Conservation (phyloP, 768 basidiomycete genomes). For the Boletus sensibilis region DNA sequence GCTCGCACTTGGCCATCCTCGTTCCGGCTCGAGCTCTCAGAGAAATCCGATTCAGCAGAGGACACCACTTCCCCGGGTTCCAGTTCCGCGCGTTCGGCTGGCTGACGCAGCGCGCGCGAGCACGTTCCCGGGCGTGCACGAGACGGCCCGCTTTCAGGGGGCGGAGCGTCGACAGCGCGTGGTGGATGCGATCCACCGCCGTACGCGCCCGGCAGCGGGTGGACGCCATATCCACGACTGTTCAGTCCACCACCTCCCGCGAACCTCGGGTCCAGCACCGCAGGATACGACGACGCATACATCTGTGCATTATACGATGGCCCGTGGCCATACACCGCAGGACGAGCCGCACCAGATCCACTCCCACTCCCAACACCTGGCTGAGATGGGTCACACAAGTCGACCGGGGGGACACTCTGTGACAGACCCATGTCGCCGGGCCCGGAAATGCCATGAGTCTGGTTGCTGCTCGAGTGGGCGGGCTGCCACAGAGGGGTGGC, state of each 20-base stretch:
- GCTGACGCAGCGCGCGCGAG: not conserved
- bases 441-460: conserved; percentile 19
- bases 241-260: not conserved
- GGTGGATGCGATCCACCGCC: not conserved
- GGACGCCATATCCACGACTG: not conserved
- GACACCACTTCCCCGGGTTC: conserved; percentile 30
- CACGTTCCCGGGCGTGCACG: not conserved
- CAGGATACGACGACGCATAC: conserved; percentile 13
- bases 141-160: conserved; percentile 3
- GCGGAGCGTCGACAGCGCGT: not conserved
- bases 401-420: conserved; percentile 8
- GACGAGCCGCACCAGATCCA: conserved; percentile 21
- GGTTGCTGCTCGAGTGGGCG: conserved; percentile 8
- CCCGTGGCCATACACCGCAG: not conserved
- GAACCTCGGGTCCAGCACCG: conserved; percentile 13
- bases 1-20: conserved; percentile 11
- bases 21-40: conserved; percentile 23
- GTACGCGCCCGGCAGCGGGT: not conserved
- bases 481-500: not conserved
- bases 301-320: not conserved
- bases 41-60: conserved; percentile 24
- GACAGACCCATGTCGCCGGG: conserved; percentile 18
- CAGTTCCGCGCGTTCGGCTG: conserved; percentile 8
- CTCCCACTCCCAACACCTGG: conserved; percentile 14
- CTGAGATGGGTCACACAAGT: conserved; percentile 20